Base-by-base conservation (phyloP, 352 stramenopile genomes). In the Phytophthora fragariae region DNA sequence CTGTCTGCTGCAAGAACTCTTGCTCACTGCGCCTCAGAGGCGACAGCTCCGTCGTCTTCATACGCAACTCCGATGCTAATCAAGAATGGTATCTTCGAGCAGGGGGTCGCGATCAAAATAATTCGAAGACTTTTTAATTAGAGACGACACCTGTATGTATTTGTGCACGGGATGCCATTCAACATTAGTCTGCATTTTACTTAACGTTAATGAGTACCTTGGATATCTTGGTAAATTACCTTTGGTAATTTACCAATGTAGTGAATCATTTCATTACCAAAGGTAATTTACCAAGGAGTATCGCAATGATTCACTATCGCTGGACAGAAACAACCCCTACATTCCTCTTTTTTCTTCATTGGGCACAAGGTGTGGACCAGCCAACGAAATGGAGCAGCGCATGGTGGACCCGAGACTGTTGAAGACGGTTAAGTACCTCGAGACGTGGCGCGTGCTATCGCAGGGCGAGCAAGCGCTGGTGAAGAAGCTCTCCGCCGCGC, bases 1-100 rank as follows among this genome's bases (percentile, higher is more conserved):
- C 82, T 24, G 85, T 82, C 33, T 81, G 64, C 74, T 91, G 81
- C 66, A 92, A 57, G 70, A 94, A 94, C 31, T 69, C 69, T 24
- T 76, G 78, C 65, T 89, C 83, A 62, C 75, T 90, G 52, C 57
- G 65, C 56, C 71, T 68, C 17, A 70, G 39, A n/a, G 68, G 54
- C 15, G 46, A 54, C 47, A 63, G 14, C 59, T 64, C 57, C 11
- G 53, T 62, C 19, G 35, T 8, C 55, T 74, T 74, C 68, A 74
- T 74, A 5, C 15, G 31, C 2, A 31, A 31, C 27, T 5, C 4
- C 24, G 46, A 63, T 62, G 68, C 35, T 9, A 55, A 71, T 72
- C 62, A 70, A 61, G 29, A 24, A 72, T 49, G 47, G 52, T 71
- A 62, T 73, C 61, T 70, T 69, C 7, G 14, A 56, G 17, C 24